A percentile compares a stretch with the other conserved stretches of the same genome.
phyloP scores from a whole-genome alignment of 1,284 basidiomycete genomes.

The Xerocomus minutiporus region DNA sequence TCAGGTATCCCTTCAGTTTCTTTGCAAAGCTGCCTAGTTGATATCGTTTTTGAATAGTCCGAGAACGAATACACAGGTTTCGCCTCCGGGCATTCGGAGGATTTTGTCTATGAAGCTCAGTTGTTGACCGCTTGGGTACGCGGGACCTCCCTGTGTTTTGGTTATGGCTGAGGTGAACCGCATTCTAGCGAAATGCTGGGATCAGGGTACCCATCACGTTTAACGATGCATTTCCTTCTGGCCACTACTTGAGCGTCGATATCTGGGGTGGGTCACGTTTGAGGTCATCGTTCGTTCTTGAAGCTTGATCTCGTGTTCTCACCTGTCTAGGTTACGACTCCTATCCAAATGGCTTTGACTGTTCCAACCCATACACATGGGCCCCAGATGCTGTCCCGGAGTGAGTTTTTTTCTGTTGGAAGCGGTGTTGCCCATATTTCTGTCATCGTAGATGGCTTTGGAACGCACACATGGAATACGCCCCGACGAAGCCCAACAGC shows the following conservation, averaged over 20 bases:
- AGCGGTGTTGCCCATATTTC: not conserved
- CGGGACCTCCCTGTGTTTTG: not conserved
- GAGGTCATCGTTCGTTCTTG: not conserved
- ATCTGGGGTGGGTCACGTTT: constrained; percentile 37
- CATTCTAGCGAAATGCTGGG: constrained; percentile 37
- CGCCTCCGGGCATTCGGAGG: constrained; percentile 37
- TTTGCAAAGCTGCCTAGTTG: not conserved
- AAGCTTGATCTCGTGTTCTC: not conserved
- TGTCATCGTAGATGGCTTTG: constrained; percentile 11
- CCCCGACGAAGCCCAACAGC: constrained; percentile 40
- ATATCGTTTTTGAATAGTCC: constrained; percentile 26
- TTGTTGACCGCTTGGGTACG: constrained; percentile 39
- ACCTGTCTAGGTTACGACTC: constrained; percentile 39
- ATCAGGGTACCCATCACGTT: constrained; percentile 45
- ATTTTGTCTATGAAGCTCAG: constrained; percentile 41
- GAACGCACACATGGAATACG: constrained; percentile 36
- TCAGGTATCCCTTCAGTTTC: constrained; percentile 33
- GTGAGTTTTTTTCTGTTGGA: constrained; percentile 5
- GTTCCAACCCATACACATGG: constrained; percentile 48
- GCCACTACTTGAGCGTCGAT: constrained; percentile 42
- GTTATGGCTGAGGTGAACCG: constrained; percentile 6
- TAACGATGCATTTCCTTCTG: constrained; percentile 43
- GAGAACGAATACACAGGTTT: constrained; percentile 52
- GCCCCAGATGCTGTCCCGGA: constrained; percentile 37
- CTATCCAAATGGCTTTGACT: constrained; percentile 57